Base-by-base conservation (phyloP, 2,329 filamentous ascomycete genomes). In the Calonectria honghensis region DNA sequence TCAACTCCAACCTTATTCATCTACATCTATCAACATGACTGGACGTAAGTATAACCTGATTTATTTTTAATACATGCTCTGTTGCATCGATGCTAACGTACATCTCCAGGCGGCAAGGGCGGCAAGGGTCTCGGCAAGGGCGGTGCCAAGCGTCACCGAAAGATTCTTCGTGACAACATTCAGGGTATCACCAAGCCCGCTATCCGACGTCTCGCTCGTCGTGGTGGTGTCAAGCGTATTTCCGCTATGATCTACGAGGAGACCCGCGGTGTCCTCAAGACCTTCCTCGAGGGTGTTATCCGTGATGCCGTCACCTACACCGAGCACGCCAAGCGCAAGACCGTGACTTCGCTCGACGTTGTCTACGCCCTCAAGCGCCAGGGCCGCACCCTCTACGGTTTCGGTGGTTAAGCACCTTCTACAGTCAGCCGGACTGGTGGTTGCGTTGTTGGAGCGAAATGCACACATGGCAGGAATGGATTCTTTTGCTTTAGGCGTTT, bases 191-290 rank as follows among this genome's bases (percentile, higher is more conserved):
- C 96, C 85, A 98, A 98, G 94, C 96, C 96, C 84, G 96, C 96
- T 84, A 98, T 98, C 89, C 94, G 96, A 85, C 96, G 96, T 97
- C 96, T 98, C 87, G 96, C 96, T 80, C 96, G 96, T 90, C 96
- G 96, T 97, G 96, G 96, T 89, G 96, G 96, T 96, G 96, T 98
- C 92, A 98, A 98, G 95, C 96, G 96, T 98, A 98, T 98, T 85
- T 98, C 96, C 84, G 96, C 96, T 87, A 97, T 94, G 92, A 94
- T 94, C 88, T 94, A 94, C 90, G 93, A 94, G 87, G 93, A 94
- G 89, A 94, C 93, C 78, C 93, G 93, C 80, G 92, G 92, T 90
- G 93, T 94, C 77, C 91, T 94, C 83, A 94, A 94, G 91, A 93
- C 93, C 81, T 94, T 94, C 91, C 92, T 94, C 79, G 93, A 94